These are phyloP conservation scores for Fusarium nygamai DNA, from an alignment of 2,329 filamentous ascomycete species.

Conservation along the genomic window DNA sequence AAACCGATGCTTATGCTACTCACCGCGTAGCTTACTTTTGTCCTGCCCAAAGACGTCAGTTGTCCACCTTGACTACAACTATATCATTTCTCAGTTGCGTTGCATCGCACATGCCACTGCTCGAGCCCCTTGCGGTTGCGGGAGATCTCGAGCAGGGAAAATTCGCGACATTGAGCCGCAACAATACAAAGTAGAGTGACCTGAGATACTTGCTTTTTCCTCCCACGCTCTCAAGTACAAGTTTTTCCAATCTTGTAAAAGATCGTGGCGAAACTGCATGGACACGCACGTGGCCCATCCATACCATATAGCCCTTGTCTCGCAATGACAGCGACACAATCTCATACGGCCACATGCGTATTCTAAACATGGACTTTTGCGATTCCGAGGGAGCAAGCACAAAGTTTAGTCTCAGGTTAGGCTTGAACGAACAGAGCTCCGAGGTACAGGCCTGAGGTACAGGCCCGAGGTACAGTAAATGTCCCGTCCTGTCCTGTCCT, in stretches of 20 bases:
- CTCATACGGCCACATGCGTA: conserved; percentile 19
- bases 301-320: background rate
- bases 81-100: background rate
- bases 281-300: conserved; percentile 16
- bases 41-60: conserved; percentile 6
- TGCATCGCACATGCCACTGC: conserved; percentile 6
- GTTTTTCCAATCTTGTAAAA: background rate
- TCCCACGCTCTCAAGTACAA: background rate
- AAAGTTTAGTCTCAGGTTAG: conserved; percentile 4
- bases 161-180: conserved; percentile 20
- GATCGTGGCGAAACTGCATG: conserved; percentile 10
- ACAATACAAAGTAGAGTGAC: conserved; percentile 6
- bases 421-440: background rate
- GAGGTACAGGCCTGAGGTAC: background rate
- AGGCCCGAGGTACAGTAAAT: too few relatives aligned
- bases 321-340: conserved; percentile 23
- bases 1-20: background rate
- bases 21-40: background rate
- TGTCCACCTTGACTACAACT: conserved; percentile 8
- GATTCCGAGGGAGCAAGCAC: background rate
- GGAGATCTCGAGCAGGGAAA: background rate
- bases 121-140: conserved; percentile 15
- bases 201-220: conserved; percentile 2
- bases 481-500: background rate
- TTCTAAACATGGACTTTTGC: conserved; percentile 13